Percentiles rank a stretch among this genome's conserved stretches.
Evolutionary conservation across 2,329 filamentous ascomycete species (phyloP).

Genomic region (Pseudogymnoascus sp.): DNA sequence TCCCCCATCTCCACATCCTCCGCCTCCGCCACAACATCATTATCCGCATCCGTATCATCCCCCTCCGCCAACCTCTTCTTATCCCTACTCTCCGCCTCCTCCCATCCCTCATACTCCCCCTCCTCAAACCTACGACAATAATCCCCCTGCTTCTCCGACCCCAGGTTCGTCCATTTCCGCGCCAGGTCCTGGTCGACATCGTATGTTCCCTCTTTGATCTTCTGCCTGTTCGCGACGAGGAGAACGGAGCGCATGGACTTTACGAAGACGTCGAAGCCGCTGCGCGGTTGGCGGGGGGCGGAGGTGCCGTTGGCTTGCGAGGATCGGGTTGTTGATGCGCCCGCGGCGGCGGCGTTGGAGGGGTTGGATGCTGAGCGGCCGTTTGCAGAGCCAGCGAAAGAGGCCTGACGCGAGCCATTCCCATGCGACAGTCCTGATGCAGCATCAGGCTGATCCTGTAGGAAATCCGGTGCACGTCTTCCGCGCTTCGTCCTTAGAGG

Average conservation of each 20-base stretch:
- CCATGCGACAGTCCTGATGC: conserved; percentile 37
- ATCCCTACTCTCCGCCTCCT: neutral
- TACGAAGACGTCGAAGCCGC: conserved; percentile 25
- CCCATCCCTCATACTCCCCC: neutral
- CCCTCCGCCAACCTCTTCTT: neutral
- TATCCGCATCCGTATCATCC: neutral
- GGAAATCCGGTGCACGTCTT: conserved; percentile 51
- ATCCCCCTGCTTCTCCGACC: conserved; percentile 17
- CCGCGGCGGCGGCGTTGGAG: conserved; percentile 30
- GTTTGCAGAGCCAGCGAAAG: conserved; percentile 33
- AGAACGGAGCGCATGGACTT: conserved; percentile 22
- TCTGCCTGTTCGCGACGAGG: conserved; percentile 18
- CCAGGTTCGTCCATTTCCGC: conserved; percentile 23
- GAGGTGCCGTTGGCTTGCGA: conserved; percentile 29
- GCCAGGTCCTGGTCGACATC: conserved; percentile 25
- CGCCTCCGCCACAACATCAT: neutral
- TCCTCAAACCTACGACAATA: conserved; percentile 9
- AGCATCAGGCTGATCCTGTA: conserved; percentile 30
- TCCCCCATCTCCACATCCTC: conserved; percentile 2
- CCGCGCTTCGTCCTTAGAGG: conserved; percentile 67
- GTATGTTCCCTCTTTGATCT: conserved; percentile 21
- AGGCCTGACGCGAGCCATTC: conserved; percentile 38
- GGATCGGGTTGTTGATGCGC: conserved; percentile 23
- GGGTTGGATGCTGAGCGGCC: conserved; percentile 45
- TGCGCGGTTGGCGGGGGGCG: conserved; percentile 11